These are phyloP conservation scores for Ceratopteris richardii DNA, from an alignment of 75 land plant species.

Conservation along the genomic window DNA sequence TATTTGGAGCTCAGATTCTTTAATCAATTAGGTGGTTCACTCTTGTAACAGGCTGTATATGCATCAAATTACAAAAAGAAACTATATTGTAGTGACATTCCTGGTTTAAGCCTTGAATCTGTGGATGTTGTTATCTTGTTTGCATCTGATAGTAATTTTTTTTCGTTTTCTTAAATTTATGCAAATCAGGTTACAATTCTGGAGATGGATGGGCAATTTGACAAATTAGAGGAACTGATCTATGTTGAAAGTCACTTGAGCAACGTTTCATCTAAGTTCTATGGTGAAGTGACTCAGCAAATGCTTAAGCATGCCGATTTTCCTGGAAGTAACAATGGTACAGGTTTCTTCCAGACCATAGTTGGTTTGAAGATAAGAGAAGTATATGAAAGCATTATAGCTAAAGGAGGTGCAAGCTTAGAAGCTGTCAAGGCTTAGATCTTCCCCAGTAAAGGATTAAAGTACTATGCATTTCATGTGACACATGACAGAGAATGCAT, in stretches of 20 bases:
- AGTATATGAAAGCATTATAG: slow-evolving; percentile 59
- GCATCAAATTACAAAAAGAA: no score
- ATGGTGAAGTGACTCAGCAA: slow-evolving; percentile 94
- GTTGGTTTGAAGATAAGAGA: slow-evolving; percentile 87
- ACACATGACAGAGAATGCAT: no score
- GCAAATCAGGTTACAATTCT: slow-evolving; percentile 70
- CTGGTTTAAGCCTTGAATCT: no score
- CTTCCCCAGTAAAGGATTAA: no score
- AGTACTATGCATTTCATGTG: no score
- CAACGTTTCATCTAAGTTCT: slow-evolving; percentile 89
- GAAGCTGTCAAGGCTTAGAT: slow-evolving; percentile 17
- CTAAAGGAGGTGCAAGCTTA: slow-evolving; percentile 12
- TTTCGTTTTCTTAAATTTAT: no score
- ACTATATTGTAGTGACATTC: no score
- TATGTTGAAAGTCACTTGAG: slow-evolving; percentile 95
- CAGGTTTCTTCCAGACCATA: slow-evolving; percentile 92
- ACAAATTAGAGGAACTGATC: slow-evolving; percentile 92
- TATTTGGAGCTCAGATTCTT: no score
- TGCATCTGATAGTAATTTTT: no score
- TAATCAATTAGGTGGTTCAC: no score
- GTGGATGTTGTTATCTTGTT: no score
- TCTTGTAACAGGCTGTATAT: no score
- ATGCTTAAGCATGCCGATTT: slow-evolving; percentile 93
- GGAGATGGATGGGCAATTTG: slow-evolving; percentile 98
- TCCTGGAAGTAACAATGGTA: slow-evolving; percentile 97